These are phyloP conservation scores for Penicillium lividum DNA, from an alignment of 495 filamentous ascomycete species.

Conservation along the genomic window DNA sequence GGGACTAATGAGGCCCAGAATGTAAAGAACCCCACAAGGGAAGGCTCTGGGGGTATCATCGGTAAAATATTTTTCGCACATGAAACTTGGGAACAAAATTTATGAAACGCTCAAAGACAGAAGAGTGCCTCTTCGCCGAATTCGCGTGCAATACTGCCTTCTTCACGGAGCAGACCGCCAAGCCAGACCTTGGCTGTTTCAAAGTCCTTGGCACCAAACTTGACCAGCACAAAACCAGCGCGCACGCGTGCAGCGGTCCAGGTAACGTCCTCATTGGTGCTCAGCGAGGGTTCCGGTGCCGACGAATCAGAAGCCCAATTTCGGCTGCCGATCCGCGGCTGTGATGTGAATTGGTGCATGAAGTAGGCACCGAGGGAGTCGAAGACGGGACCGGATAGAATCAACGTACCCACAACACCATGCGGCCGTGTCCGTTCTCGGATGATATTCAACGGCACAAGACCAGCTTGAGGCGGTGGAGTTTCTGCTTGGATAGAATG, in stretches of 20 bases:
- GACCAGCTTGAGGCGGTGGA: constrained; percentile 21
- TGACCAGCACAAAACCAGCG: constrained; percentile 79
- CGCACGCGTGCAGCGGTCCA: constrained; percentile 87
- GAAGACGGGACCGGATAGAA: constrained; percentile 75
- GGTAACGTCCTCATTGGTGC: constrained; percentile 60
- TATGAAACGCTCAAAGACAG: constrained; percentile 40
- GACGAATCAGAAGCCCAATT: constrained; percentile 60
- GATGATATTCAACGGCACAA: constrained; percentile 34
- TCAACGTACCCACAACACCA: constrained; percentile 77
- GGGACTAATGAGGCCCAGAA: constrained; percentile 9
- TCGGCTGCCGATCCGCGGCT: constrained; percentile 82
- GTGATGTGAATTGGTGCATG: constrained; percentile 67
- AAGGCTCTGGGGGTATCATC: constrained; percentile 20
- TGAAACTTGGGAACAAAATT: neutral
- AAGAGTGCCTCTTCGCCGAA: constrained; percentile 66
- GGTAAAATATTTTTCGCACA: constrained; percentile 1
- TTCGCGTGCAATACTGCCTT: constrained; percentile 56
- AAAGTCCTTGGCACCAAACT: constrained; percentile 69
- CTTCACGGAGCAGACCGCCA: constrained; percentile 53
- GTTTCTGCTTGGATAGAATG: constrained; percentile 20
- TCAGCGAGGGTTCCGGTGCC: constrained; percentile 33
- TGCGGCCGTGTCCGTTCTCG: constrained; percentile 46
- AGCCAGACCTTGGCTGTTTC: constrained; percentile 66
- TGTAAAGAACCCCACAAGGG: constrained; percentile 8
- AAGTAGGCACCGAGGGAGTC: constrained; percentile 66